A percentile compares a stretch with the other conserved stretches of the same genome.
These are phyloP conservation scores for Moesziomyces sp. DNA, from an alignment of 1,284 basidiomycete species.

Conservation along the genomic window DNA sequence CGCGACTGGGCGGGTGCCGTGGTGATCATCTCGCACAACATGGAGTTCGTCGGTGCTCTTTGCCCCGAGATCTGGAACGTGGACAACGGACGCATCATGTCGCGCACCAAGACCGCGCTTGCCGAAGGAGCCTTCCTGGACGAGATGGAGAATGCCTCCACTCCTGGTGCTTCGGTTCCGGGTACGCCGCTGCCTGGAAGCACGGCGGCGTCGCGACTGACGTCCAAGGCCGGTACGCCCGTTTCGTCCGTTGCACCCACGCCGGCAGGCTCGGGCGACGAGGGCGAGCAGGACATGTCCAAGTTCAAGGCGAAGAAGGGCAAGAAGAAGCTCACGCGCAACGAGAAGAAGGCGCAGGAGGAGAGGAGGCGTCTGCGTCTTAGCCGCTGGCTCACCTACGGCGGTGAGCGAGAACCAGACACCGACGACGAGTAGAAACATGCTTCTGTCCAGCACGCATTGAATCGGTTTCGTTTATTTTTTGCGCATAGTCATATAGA, in stretches of 20 bases:
- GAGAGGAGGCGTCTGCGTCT: slow-evolving; percentile 63
- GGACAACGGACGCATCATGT: slow-evolving; percentile 81
- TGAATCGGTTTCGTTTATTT: not conserved
- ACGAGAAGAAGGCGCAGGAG: slow-evolving; percentile 67
- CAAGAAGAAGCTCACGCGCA: slow-evolving; percentile 67
- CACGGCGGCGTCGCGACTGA: slow-evolving; percentile 68
- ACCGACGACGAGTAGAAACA: slow-evolving; percentile 60
- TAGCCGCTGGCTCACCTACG: slow-evolving; percentile 63
- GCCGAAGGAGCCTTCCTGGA: slow-evolving; percentile 80
- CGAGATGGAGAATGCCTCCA: slow-evolving; percentile 70
- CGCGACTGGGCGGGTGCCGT: slow-evolving; percentile 96
- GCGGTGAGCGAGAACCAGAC: slow-evolving; percentile 64
- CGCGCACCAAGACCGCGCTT: slow-evolving; percentile 85
- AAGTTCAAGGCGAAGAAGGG: slow-evolving; percentile 67
- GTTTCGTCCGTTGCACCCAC: slow-evolving; percentile 67
- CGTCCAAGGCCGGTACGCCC: slow-evolving; percentile 67
- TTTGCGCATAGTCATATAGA: not conserved
- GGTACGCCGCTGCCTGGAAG: slow-evolving; percentile 70
- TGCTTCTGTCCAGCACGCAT: no score
- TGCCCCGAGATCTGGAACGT: slow-evolving; percentile 74
- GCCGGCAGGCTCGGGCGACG: slow-evolving; percentile 70
- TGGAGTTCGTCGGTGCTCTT: slow-evolving; percentile 66
- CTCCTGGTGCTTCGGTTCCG: slow-evolving; percentile 78
- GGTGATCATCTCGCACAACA: slow-evolving; percentile 95
- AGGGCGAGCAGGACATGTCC: slow-evolving; percentile 67